phyloP scores from a whole-genome alignment of 164 flowering plant species.

The Chloranthus sessilifolius region DNA sequence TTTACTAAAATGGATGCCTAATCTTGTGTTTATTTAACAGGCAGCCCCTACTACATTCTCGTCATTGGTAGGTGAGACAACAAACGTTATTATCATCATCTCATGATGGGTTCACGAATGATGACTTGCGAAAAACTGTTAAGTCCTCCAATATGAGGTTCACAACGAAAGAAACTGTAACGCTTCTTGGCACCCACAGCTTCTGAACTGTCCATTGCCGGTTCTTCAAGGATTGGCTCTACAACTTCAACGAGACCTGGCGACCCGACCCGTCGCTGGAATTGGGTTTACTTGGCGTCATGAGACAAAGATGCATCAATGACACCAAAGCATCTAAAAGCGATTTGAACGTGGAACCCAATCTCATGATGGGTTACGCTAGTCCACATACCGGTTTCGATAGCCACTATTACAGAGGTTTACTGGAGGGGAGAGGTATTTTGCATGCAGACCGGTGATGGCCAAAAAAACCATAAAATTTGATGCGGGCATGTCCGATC shows the following conservation, averaged over 20 bases:
- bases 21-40: too few species aligned
- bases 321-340: conserved; percentile 7
- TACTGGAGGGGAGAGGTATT: conserved; percentile 38
- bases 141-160: too few species aligned
- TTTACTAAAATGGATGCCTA: too few species aligned
- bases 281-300: conserved; percentile 1
- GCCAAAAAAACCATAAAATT: conserved; percentile 27
- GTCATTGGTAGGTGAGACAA: conserved; percentile 57
- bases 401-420: conserved; percentile 30
- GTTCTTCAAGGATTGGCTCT: conserved; percentile 16
- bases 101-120: too few species aligned
- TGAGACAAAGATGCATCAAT: conserved; percentile 20
- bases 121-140: too few species aligned
- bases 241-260: conserved; percentile 19
- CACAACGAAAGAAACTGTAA: too few species aligned
- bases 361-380: conserved; percentile 10
- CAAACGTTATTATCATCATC: too few species aligned
- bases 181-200: conserved; percentile 28
- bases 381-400: conserved; percentile 27
- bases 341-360: conserved; percentile 8
- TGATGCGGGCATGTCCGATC: conserved; percentile 35
- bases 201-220: conserved; percentile 20
- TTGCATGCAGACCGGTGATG: conserved; percentile 55
- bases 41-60: conserved; percentile 59
- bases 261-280: conserved; percentile 22